Percentiles rank a stretch among this genome's conserved stretches.
Conservation (phyloP, 495 filamentous ascomycete genomes). For the Penicillium egyptiacum region DNA sequence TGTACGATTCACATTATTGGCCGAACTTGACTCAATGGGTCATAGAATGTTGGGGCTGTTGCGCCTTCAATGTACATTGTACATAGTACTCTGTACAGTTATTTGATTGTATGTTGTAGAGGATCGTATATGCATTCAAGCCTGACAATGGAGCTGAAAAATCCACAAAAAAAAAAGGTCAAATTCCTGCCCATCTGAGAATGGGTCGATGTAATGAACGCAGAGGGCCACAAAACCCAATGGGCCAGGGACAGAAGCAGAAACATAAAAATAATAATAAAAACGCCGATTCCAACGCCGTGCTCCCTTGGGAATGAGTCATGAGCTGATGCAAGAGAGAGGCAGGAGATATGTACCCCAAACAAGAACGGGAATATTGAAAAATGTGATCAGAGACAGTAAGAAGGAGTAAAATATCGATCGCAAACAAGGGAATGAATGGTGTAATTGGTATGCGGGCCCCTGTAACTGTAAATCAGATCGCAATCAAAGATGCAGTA, state of each 20-base stretch:
- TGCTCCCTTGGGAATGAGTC: constrained; percentile 18
- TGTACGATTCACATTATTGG: background rate
- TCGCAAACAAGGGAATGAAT: constrained; percentile 6
- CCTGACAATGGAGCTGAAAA: background rate
- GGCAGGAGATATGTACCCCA: constrained; percentile 7
- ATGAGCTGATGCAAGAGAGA: constrained; percentile 24
- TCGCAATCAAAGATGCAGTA: constrained; percentile 6
- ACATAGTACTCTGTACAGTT: background rate
- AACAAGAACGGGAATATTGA: background rate
- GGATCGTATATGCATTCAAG: background rate
- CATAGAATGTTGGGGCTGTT: background rate
- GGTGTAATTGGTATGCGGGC: background rate
- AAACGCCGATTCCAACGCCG: constrained; percentile 27
- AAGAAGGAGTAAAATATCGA: background rate
- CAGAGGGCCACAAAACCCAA: background rate
- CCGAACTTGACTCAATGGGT: background rate
- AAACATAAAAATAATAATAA: constrained; percentile 10
- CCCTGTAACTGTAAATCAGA: background rate
- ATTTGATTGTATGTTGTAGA: background rate
- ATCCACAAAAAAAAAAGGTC: background rate
- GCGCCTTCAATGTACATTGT: background rate
- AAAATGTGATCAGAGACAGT: constrained; percentile 4
- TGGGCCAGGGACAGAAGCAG: background rate
- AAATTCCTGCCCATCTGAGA: constrained; percentile 1
- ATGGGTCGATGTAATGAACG: background rate